These are phyloP conservation scores for Boechera stricta DNA, from an alignment of 345 rosid species.

Conservation along the genomic window DNA sequence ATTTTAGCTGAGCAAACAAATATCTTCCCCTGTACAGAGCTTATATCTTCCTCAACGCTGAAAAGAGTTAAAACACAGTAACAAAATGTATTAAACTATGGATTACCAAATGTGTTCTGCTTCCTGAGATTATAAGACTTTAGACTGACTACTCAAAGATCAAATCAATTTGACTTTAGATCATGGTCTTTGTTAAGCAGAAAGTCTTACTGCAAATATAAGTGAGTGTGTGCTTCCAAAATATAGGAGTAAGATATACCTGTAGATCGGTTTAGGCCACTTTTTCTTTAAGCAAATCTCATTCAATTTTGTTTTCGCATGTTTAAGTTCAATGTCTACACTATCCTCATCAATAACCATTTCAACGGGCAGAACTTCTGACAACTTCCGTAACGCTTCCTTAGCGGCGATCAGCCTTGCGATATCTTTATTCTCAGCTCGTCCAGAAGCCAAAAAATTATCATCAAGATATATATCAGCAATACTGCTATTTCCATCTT, in stretches of 20 bases:
- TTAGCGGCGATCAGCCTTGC: constrained; percentile 76
- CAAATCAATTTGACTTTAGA: not conserved
- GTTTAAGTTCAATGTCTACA: constrained; percentile 49
- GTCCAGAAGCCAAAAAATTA: constrained; percentile 52
- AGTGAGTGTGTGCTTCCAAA: not conserved
- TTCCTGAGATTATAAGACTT: not conserved
- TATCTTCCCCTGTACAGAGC: constrained; percentile 54
- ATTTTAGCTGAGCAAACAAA: constrained; percentile 61
- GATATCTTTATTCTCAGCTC: constrained; percentile 64
- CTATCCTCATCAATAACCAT: constrained; percentile 30
- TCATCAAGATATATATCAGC: constrained; percentile 67
- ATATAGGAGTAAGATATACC: constrained; percentile 45
- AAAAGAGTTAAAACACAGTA: constrained; percentile 29
- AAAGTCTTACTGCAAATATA: not conserved
- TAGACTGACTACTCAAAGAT: not conserved
- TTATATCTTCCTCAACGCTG: constrained; percentile 69
- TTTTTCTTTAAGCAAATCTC: constrained; percentile 64
- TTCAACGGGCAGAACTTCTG: constrained; percentile 28
- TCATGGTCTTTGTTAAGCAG: constrained; percentile 1
- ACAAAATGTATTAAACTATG: not conserved
- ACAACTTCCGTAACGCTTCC: constrained; percentile 59
- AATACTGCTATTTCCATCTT: constrained; percentile 40
- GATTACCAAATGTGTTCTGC: constrained; percentile 16
- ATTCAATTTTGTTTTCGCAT: constrained; percentile 65
- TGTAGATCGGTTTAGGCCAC: constrained; percentile 73